Evolutionary conservation across 1,284 basidiomycete genomes (phyloP).

Genomic region (Hymenochaete sp.): DNA sequence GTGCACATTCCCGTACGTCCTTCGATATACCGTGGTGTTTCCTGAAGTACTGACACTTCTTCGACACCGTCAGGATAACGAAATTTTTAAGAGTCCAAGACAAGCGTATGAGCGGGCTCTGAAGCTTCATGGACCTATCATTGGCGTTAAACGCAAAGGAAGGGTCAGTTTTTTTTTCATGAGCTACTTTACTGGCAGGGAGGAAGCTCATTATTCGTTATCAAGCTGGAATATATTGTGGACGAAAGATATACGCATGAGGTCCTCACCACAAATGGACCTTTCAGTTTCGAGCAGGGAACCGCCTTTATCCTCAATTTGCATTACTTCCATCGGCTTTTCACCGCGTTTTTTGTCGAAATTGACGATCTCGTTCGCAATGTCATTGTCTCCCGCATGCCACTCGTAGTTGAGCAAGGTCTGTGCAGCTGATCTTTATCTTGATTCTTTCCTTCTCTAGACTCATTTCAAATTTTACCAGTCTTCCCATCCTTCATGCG

Average conservation of each 20-base stretch:
- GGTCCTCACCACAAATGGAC: background rate
- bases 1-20: background rate
- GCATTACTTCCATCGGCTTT: background rate
- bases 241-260: background rate
- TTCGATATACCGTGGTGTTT: background rate
- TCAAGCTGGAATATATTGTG: slow-evolving; percentile 1
- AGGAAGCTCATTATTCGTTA: background rate
- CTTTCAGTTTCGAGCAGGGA: background rate
- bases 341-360: background rate
- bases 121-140: background rate
- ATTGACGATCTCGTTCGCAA: background rate
- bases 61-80: background rate
- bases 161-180: background rate
- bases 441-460: background rate
- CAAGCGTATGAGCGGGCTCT: background rate
- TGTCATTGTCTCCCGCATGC: background rate
- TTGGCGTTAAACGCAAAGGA: background rate
- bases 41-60: background rate
- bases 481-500: background rate
- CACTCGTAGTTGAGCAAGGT: background rate
- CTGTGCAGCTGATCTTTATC: too few species aligned
- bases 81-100: background rate
- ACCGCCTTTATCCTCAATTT: background rate
- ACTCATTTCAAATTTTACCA: background rate
- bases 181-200: background rate